Conservation (phyloP, 1,284 basidiomycete species). For the Tausonia pullulans region DNA sequence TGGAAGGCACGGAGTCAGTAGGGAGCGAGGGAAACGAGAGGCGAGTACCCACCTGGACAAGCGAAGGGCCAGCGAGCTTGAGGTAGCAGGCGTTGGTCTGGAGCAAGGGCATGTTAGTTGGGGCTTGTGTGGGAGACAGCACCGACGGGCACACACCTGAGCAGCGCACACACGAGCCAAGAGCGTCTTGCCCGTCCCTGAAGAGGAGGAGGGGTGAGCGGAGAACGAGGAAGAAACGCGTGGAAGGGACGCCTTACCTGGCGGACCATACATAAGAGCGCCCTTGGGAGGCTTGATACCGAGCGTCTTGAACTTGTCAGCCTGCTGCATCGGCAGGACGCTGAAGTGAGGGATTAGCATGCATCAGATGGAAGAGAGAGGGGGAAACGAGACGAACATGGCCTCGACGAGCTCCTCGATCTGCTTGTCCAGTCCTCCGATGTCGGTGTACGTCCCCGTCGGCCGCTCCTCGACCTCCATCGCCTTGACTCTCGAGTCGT, state of each 20-base stretch:
- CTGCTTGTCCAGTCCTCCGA: slow-evolving; percentile 69
- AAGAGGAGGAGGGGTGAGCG: neutral
- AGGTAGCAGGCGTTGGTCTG: slow-evolving; percentile 73
- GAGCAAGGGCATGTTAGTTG: too few relatives aligned
- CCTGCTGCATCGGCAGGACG: slow-evolving; percentile 68
- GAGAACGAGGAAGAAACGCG: neutral
- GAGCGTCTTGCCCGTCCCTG: slow-evolving; percentile 66
- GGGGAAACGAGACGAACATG: slow-evolving; percentile 37
- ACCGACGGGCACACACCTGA: neutral
- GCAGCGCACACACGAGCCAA: slow-evolving; percentile 66
- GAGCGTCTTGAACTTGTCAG: slow-evolving; percentile 66
- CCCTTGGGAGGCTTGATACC: slow-evolving; percentile 73
- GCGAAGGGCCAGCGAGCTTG: slow-evolving; percentile 63
- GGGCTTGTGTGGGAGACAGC: too few relatives aligned
- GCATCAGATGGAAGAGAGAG: too few relatives aligned
- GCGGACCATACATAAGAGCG: slow-evolving; percentile 67
- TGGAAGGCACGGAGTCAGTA: slow-evolving; percentile 18
- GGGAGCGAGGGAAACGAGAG: slow-evolving; percentile 23
- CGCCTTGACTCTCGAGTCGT: slow-evolving; percentile 66
- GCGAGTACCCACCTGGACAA: slow-evolving; percentile 45
- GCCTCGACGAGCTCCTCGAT: slow-evolving; percentile 71
- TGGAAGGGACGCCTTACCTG: slow-evolving; percentile 39
- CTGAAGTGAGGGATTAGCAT: slow-evolving; percentile 21
- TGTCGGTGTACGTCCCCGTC: slow-evolving; percentile 67
- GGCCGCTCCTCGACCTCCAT: slow-evolving; percentile 88